Evolutionary conservation across 2,329 filamentous ascomycete species (phyloP).

Genomic region (Camptophora hylomeconis): DNA sequence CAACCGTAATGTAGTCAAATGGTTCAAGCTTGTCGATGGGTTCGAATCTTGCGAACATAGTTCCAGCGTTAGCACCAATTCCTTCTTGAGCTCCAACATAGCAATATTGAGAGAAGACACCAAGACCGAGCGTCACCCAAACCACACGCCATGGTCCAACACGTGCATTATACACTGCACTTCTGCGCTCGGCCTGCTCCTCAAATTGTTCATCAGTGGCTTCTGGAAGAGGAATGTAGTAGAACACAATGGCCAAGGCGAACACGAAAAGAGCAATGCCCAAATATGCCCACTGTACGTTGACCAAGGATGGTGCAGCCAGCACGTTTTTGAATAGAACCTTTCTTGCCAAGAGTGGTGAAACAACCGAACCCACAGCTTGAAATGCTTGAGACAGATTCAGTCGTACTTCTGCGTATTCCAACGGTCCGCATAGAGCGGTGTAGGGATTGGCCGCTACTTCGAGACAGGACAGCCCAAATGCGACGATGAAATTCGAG

Average conservation of each 20-base stretch:
- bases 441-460: slow-evolving; percentile 51
- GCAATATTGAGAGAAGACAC: slow-evolving; percentile 43
- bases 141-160: slow-evolving; percentile 36
- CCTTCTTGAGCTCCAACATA: slow-evolving; percentile 50
- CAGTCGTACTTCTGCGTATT: slow-evolving; percentile 47
- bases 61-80: slow-evolving; percentile 34
- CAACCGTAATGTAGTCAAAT: slow-evolving; percentile 39
- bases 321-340: slow-evolving; percentile 41
- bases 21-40: slow-evolving; percentile 17
- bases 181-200: slow-evolving; percentile 38
- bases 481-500: slow-evolving; percentile 50
- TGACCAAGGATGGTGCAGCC: slow-evolving; percentile 40
- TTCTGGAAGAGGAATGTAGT: slow-evolving; percentile 49
- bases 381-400: slow-evolving; percentile 50
- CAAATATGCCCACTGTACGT: slow-evolving; percentile 53
- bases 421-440: slow-evolving; percentile 45
- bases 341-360: slow-evolving; percentile 45
- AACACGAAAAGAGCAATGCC: slow-evolving; percentile 50
- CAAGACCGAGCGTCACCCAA: slow-evolving; percentile 43
- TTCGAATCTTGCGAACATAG: slow-evolving; percentile 30
- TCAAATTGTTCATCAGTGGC: slow-evolving; percentile 48
- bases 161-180: slow-evolving; percentile 35
- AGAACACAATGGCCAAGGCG: slow-evolving; percentile 44
- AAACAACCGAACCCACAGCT: slow-evolving; percentile 46
- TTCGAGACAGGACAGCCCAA: slow-evolving; percentile 47